Conservation (phyloP, 768 basidiomycete genomes). For the Hygrocybe punicea region DNA sequence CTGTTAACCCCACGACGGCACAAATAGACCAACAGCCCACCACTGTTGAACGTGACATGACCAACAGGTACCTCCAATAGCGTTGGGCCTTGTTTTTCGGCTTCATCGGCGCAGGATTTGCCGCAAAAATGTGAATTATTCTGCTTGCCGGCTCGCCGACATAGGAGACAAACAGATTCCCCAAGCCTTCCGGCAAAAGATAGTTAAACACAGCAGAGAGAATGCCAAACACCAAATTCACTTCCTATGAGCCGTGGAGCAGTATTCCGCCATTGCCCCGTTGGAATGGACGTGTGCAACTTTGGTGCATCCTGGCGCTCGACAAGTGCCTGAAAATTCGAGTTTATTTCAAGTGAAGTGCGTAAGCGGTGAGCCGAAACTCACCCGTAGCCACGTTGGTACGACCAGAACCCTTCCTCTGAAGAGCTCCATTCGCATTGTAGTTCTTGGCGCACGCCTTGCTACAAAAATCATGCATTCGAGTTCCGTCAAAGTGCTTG, state of each 20-base stretch:
- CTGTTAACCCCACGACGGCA: neutral
- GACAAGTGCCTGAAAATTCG: conserved; percentile 41
- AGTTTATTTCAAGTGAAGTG: neutral
- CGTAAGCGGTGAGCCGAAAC: neutral
- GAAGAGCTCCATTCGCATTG: conserved; percentile 8
- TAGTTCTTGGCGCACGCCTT: conserved; percentile 58
- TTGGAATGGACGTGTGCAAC: conserved; percentile 40
- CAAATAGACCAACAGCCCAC: conserved; percentile 34
- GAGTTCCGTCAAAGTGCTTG: conserved; percentile 55
- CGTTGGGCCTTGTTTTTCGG: conserved; percentile 51
- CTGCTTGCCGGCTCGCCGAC: conserved; percentile 53
- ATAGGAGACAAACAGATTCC: conserved; percentile 57
- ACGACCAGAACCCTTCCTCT: neutral
- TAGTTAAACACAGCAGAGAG: neutral
- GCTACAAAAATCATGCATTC: conserved; percentile 59
- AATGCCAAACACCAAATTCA: conserved; percentile 19
- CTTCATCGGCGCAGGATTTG: conserved; percentile 52
- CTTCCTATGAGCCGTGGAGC: conserved; percentile 52
- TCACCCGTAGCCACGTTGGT: conserved; percentile 17
- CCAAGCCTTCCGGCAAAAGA: conserved; percentile 31
- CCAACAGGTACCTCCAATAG: conserved; percentile 57
- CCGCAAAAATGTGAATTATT: conserved; percentile 61
- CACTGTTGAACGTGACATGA: conserved; percentile 64
- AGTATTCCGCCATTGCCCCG: conserved; percentile 44
- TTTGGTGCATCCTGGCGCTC: conserved; percentile 50